Base-by-base conservation (phyloP, 495 filamentous ascomycete species). In the Hypoxylon lienhwacheense region DNA sequence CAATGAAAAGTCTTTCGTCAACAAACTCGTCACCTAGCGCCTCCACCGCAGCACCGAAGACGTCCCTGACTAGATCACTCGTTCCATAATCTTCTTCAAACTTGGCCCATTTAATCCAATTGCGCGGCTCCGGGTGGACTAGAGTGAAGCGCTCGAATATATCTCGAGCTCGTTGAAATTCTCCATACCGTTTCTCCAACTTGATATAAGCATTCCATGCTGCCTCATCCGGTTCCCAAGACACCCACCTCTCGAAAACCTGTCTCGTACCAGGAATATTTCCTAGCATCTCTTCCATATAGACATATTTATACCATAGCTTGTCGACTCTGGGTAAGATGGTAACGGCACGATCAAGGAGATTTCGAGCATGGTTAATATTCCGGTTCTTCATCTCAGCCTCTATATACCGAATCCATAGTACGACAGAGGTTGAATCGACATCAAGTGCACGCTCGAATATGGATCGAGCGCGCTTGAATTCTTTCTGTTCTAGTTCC, bases 401-500 rank as follows among this genome's bases (percentile, higher is more conserved):
- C 73, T 98, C 92, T 55, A 92, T 86, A 68, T 98, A 97, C 26
- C 93, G 82, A 66, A 96, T 86, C 82, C 81, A 91, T 50, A 90
- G 70, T 42, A 88, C 81, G 24, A 96, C 90, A 16, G 84, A 86
- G 35, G 90, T 92, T 19, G 89, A 76, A 56, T 90, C 88, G 34
- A 96, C 91, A 67, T 98, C 93, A 53, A 98, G 79, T 49, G 93
- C 93, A 54, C 93, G 83, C 73, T 98, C 93, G 67, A 98, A 97
- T 66, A 98, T 86, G 33, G 87, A 92, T n/a, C 93, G 84, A 14
- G 95, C 93, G 26, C 93, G 84, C n/a, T 86, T 86, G 71, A 88
- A 97, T 74, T 98, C 93, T 69, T 97, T 98, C 71, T 98, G 93
- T 70, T 98, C 93, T 24, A 98, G 77, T 70, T 98, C 93, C 90